Percentiles rank a stretch among this genome's conserved stretches.
Evolutionary conservation across 495 filamentous ascomycete genomes (phyloP).

Genomic region (Aspergillus steynii): DNA sequence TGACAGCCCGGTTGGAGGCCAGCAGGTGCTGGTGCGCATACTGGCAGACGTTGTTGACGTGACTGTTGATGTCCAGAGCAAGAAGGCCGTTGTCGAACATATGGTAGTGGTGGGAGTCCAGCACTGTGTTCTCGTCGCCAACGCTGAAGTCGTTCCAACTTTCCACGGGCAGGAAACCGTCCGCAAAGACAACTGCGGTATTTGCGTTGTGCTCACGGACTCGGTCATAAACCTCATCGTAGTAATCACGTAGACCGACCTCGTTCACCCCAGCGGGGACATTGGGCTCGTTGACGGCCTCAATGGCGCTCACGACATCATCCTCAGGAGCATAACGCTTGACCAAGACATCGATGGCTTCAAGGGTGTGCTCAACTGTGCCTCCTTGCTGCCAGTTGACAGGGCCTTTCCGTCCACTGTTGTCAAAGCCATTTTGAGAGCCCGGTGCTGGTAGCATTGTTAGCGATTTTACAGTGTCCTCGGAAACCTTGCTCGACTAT

Average conservation of each 20-base stretch:
- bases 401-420: conserved; percentile 64
- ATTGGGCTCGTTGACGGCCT: conserved; percentile 72
- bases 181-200: conserved; percentile 62
- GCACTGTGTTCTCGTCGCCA: conserved; percentile 60
- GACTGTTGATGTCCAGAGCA: conserved; percentile 43
- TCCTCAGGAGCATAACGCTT: conserved; percentile 56
- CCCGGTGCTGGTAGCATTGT: conserved; percentile 58
- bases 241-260: conserved; percentile 58
- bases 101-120: conserved; percentile 70
- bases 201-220: conserved; percentile 51
- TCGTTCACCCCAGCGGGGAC: conserved; percentile 55
- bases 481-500: not conserved
- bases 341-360: conserved; percentile 58
- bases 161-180: conserved; percentile 64
- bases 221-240: conserved; percentile 60
- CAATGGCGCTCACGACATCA: conserved; percentile 68
- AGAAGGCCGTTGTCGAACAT: conserved; percentile 64
- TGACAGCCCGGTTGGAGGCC: conserved; percentile 65
- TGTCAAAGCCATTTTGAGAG: conserved; percentile 83
- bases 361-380: conserved; percentile 56
- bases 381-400: conserved; percentile 64
- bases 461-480: conserved; percentile 11
- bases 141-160: conserved; percentile 74
- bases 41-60: conserved; percentile 53
- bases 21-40: conserved; percentile 48